Conservation (phyloP, 1,284 basidiomycete genomes). For the Fomitiporia mediterranea region DNA sequence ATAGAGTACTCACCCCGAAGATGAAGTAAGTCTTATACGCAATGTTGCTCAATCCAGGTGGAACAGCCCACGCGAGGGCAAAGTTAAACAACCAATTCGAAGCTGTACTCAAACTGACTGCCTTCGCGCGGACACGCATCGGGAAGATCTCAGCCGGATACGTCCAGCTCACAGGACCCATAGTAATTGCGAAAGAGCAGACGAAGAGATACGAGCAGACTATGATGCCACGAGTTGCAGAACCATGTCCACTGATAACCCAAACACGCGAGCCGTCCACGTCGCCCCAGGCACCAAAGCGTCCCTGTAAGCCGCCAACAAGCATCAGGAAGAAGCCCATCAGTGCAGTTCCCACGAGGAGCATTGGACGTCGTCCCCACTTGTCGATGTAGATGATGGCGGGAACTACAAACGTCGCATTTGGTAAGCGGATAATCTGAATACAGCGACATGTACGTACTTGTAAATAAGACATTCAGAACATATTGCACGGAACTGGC, state of each 20-base stretch:
- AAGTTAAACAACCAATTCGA: slow-evolving; percentile 74
- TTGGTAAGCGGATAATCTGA: neutral
- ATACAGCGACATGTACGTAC: slow-evolving; percentile 22
- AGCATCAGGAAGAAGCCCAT: slow-evolving; percentile 77
- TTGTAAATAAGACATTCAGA: slow-evolving; percentile 64
- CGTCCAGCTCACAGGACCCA: slow-evolving; percentile 72
- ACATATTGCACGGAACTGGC: slow-evolving; percentile 78
- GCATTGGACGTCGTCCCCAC: slow-evolving; percentile 77
- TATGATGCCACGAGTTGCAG: slow-evolving; percentile 64
- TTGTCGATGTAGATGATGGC: slow-evolving; percentile 74
- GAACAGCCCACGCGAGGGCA: slow-evolving; percentile 63
- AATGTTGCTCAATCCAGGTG: slow-evolving; percentile 45
- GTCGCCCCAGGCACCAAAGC: slow-evolving; percentile 58
- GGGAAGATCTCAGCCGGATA: slow-evolving; percentile 67
- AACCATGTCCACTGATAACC: slow-evolving; percentile 53
- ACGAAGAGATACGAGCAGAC: slow-evolving; percentile 75
- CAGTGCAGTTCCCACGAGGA: slow-evolving; percentile 55
- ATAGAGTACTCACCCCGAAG: slow-evolving; percentile 41
- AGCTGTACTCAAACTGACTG: slow-evolving; percentile 26
- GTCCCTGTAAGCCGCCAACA: slow-evolving; percentile 69
- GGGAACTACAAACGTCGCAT: slow-evolving; percentile 41
- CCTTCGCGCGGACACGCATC: slow-evolving; percentile 24
- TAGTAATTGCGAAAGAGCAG: slow-evolving; percentile 68
- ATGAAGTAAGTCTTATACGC: slow-evolving; percentile 58
- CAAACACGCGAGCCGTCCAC: slow-evolving; percentile 44